phyloP scores from a whole-genome alignment of 1,139 yeast genomes.

The Hanseniaspora uvarum region DNA sequence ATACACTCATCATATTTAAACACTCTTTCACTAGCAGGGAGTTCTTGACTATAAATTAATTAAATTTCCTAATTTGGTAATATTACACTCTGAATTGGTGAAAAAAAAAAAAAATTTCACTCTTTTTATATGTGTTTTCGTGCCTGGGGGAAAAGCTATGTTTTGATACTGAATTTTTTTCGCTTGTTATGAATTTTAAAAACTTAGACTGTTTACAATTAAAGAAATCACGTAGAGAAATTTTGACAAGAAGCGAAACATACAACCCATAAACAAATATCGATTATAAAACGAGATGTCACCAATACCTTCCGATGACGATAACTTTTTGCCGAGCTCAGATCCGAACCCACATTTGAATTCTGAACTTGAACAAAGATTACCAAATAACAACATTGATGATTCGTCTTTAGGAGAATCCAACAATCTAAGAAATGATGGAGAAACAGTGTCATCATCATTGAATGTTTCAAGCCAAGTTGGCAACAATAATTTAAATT shows the following conservation, averaged over 20 bases:
- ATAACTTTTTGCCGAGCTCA: constrained; percentile 22
- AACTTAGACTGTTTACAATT: no score
- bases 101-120: constrained; percentile 2
- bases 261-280: background rate
- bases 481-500: background rate
- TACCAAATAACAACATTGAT: constrained; percentile 10
- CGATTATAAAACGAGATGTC: constrained; percentile 19
- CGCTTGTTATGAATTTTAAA: no score
- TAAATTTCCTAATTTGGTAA: background rate
- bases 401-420: constrained; percentile 13
- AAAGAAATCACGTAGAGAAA: no score
- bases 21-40: no score
- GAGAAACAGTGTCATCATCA: constrained; percentile 7
- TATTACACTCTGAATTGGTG: background rate
- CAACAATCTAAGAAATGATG: background rate
- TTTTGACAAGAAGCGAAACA: no score
- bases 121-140: background rate
- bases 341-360: constrained; percentile 15
- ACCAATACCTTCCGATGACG: constrained; percentile 24
- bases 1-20: no score
- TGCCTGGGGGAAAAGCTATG: background rate
- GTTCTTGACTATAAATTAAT: background rate
- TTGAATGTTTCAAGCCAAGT: background rate
- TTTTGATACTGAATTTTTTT: background rate
- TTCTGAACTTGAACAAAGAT: constrained; percentile 2